These are phyloP conservation scores for Floccularia luteovirens DNA, from an alignment of 768 basidiomycete genomes.

Conservation along the genomic window DNA sequence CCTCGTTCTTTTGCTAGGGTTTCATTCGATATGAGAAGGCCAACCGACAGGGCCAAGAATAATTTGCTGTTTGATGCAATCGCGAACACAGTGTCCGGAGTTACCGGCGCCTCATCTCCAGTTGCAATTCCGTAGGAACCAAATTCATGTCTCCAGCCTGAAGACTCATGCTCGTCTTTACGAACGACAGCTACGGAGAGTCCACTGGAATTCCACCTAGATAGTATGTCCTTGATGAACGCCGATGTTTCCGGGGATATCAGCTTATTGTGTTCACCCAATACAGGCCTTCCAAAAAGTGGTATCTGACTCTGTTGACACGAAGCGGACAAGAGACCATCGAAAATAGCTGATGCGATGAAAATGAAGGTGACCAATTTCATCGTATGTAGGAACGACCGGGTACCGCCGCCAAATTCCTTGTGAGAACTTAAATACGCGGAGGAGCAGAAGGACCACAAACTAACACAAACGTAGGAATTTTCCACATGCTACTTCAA, in stretches of 20 bases:
- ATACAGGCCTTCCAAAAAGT: background rate
- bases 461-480: no score
- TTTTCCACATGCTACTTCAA: no score
- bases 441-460: no score
- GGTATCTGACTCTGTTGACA: no score
- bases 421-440: no score
- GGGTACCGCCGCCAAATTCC: no score
- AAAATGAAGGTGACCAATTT: no score
- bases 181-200: constrained; percentile 31
- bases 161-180: constrained; percentile 17
- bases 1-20: constrained; percentile 22
- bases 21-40: constrained; percentile 29
- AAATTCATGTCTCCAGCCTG: constrained; percentile 29
- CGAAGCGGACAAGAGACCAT: no score
- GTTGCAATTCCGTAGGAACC: constrained; percentile 28
- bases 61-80: constrained; percentile 39
- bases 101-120: constrained; percentile 24
- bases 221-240: constrained; percentile 18
- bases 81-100: constrained; percentile 34
- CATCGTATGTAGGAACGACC: no score
- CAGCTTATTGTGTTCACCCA: background rate
- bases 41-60: constrained; percentile 28
- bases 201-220: constrained; percentile 30
- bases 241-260: constrained; percentile 18
- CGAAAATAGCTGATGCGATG: no score